Evolutionary conservation across 225 moss, liverwort and hornwort genomes (phyloP).

Genomic region (Neckera pumila): DNA sequence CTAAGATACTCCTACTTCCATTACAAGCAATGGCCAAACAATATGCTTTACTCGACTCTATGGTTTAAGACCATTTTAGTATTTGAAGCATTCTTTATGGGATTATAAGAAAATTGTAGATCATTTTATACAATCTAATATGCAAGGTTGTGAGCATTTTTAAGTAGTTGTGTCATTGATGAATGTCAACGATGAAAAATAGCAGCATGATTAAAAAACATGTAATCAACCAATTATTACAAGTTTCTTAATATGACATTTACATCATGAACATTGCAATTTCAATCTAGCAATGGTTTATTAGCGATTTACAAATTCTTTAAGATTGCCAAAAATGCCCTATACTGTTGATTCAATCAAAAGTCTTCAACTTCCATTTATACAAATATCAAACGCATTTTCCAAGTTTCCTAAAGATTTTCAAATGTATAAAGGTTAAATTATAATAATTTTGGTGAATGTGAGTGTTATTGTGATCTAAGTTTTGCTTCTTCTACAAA

Average conservation of each 20-base stretch:
- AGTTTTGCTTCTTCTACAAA: too few relatives aligned
- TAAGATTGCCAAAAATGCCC: neutral
- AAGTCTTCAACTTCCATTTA: neutral
- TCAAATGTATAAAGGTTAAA: neutral
- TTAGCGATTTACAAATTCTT: neutral
- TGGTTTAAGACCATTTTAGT: neutral
- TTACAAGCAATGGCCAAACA: neutral
- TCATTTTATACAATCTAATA: neutral
- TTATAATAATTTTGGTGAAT: neutral
- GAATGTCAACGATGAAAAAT: neutral
- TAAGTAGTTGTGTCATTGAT: neutral
- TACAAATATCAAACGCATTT: neutral
- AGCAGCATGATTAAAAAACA: neutral
- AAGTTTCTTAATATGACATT: neutral
- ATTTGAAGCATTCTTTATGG: neutral
- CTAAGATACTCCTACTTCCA: neutral
- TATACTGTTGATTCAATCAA: neutral
- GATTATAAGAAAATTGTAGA: neutral
- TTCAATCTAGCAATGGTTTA: neutral
- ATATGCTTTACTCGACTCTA: rapidly evolving
- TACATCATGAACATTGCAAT: neutral
- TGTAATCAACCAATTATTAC: neutral
- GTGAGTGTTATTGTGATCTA: too few relatives aligned
- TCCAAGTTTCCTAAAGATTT: neutral
- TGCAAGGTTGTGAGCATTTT: neutral